These are phyloP conservation scores for Monosporascus sp. DNA, from an alignment of 2,329 filamentous ascomycete genomes.

Conservation along the genomic window DNA sequence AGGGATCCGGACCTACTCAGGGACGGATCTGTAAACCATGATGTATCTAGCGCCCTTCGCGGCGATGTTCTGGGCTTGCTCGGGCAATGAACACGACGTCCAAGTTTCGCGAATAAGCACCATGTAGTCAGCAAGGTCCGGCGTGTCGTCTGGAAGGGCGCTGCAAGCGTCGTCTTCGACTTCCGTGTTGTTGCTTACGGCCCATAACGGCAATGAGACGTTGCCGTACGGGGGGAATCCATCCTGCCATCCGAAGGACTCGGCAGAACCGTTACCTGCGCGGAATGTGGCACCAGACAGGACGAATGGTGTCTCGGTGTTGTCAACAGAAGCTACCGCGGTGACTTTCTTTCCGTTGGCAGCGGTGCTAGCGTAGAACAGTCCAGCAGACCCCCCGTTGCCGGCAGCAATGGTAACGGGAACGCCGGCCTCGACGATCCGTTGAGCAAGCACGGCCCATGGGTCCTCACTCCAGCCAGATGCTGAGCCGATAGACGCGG, in stretches of 20 bases:
- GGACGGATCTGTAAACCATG: conserved; percentile 30
- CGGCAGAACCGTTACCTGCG: neutral
- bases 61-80: conserved; percentile 33
- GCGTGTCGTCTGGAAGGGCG: conserved; percentile 30
- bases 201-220: conserved; percentile 17
- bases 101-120: conserved; percentile 31
- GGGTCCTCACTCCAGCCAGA: conserved; percentile 5
- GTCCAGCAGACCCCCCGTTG: conserved; percentile 3
- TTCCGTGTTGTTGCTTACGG: conserved; percentile 24
- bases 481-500: neutral
- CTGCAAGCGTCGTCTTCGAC: conserved; percentile 29
- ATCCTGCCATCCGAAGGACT: conserved; percentile 10
- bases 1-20: conserved; percentile 12
- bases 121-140: conserved; percentile 33
- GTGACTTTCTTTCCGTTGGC: neutral
- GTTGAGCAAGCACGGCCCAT: conserved; percentile 1
- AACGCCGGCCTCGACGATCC: conserved; percentile 8
- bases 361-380: neutral
- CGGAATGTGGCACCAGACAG: neutral
- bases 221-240: conserved; percentile 9
- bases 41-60: conserved; percentile 36
- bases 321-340: neutral
- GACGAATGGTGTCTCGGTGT: neutral
- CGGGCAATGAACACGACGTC: conserved; percentile 25
- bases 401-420: conserved; percentile 5